phyloP scores from a whole-genome alignment of 225 moss, liverwort and hornwort genomes.

The Polytrichum commune region DNA sequence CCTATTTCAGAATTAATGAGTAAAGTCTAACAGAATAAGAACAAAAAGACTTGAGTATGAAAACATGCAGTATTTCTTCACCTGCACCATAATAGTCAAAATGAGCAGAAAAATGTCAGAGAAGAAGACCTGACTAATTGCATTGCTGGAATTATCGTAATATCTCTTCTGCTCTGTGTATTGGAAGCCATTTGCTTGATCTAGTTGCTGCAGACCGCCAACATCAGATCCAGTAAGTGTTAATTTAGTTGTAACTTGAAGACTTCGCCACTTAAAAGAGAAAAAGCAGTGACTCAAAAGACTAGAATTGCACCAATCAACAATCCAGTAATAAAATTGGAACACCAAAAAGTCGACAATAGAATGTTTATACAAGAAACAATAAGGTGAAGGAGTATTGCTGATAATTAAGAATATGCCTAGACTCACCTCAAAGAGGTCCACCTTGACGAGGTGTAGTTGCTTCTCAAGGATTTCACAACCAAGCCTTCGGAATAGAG shows the following conservation, averaged over 20 bases:
- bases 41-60: no score
- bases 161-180: slow-evolving; percentile 64
- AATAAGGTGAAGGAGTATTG: no score
- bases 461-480: slow-evolving; percentile 70
- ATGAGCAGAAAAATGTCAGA: neutral
- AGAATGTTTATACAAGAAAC: no score
- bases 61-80: no score
- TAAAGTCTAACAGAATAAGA: no score
- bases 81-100: slow-evolving; percentile 1
- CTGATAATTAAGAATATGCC: neutral
- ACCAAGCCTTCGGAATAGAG: slow-evolving; percentile 75
- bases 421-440: slow-evolving; percentile 59
- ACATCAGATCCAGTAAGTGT: no score
- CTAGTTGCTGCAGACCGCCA: slow-evolving; percentile 17
- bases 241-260: neutral
- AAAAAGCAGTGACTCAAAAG: neutral
- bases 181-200: slow-evolving; percentile 72
- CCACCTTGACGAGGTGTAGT: slow-evolving; percentile 48
- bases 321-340: no score
- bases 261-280: neutral
- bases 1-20: slow-evolving; percentile 7
- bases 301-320: neutral
- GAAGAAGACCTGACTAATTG: slow-evolving; percentile 51
- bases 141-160: slow-evolving; percentile 54
- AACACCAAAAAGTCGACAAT: no score